Percentiles rank a stretch among this genome's conserved stretches.
These are phyloP conservation scores for Rhinocladiella similis DNA, from an alignment of 2,329 filamentous ascomycete species.

Conservation along the genomic window DNA sequence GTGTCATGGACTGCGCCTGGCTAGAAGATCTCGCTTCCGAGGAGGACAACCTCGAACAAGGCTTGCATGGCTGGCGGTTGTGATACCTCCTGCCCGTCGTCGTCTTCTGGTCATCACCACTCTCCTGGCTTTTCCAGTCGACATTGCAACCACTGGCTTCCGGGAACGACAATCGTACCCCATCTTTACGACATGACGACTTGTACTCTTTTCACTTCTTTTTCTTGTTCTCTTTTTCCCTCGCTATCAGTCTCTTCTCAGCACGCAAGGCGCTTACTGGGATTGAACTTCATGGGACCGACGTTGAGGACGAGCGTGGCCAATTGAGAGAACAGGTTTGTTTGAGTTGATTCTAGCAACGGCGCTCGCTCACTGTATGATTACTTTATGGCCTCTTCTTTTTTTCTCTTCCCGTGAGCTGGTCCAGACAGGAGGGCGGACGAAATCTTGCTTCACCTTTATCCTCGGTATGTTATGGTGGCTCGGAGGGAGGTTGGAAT, in stretches of 20 bases:
- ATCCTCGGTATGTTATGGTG: no score
- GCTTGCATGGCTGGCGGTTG: constrained; percentile 17
- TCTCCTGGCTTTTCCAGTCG: neutral
- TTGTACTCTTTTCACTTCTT: neutral
- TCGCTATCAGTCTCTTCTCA: neutral
- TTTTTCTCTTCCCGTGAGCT: no score
- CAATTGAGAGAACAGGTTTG: neutral
- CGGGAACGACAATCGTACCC: no score
- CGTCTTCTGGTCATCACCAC: neutral
- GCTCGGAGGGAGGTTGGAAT: no score
- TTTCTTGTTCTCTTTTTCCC: no score
- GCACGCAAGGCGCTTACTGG: neutral
- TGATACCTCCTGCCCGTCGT: neutral
- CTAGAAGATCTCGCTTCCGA: constrained; percentile 40
- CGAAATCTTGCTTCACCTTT: no score
- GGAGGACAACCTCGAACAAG: constrained; percentile 16
- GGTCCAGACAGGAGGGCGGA: no score
- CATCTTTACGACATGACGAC: neutral
- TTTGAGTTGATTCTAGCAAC: no score
- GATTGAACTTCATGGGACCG: neutral
- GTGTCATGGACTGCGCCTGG: constrained; percentile 58
- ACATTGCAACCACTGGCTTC: no score
- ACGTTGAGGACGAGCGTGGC: neutral
- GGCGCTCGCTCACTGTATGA: no score
- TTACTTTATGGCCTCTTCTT: no score